Base-by-base conservation (phyloP, 371 early-diverging fungal species). In the Apophysomyces trapeziformis region DNA sequence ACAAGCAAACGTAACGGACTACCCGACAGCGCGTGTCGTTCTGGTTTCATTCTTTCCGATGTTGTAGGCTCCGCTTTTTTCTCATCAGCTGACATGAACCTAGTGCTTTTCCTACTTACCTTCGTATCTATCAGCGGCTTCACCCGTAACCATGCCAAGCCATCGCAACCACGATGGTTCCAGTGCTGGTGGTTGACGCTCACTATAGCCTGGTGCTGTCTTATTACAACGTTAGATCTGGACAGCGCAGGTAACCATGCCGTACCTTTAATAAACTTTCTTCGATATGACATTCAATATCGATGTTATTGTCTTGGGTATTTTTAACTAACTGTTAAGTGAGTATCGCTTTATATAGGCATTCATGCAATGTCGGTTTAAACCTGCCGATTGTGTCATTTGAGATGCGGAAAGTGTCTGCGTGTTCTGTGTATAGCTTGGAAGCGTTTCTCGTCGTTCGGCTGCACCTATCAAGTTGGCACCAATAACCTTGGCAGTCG, bases 401-500 rank as follows among this genome's bases (percentile, higher is more conserved):
- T 50, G 54, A 9, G 54, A 50, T 62, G 35, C n/a, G 47, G 63
- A 54, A 26, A 50, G 35, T 5, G 50, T 35, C 5, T 46, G 47
- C 18, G 61, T 41, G 50, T 61, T 21, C 60, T 57, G 21, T 9
- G 7, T 50, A 41, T 50, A 21, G 21, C 21, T 21, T 8, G 11
- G 8, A 21, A 50, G 21, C 7, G 54, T 57, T 38, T 58, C 18
- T 16, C 60, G 44, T 13, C 7, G 8, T 47, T 60, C 45, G 8
- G 1, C 38, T 21, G 39, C 41, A 57, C 32, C 14, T 54, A 36
- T 35, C 35, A 37, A 35, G 46, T 37, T 26, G 60, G 39, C 12
- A 45, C 16, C 7, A 18, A 26, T 32, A 16, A 16, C n/a, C 36
- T 36, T 41, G 41, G 60, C 18, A 7, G 21, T 63, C 14, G 63